A percentile compares a stretch with the other conserved stretches of the same genome.
Conservation (phyloP, 2,329 filamentous ascomycete species). For the Sporothrix pallida region DNA sequence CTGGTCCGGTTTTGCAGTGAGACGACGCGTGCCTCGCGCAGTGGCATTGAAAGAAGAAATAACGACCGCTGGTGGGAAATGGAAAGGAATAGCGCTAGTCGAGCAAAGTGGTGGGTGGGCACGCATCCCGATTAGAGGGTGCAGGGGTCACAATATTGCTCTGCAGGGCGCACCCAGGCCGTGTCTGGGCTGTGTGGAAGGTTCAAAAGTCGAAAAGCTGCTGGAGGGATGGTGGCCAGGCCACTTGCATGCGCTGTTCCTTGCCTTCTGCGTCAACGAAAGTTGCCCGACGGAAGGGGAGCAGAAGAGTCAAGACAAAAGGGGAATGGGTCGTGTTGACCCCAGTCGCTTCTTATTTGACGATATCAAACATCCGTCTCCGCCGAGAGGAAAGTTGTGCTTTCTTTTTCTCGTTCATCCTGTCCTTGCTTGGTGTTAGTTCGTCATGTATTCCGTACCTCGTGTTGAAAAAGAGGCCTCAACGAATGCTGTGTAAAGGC, state of each 20-base stretch:
- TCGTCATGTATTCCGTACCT: not conserved
- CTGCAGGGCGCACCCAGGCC: conserved; percentile 6
- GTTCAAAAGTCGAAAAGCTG: not conserved
- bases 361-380: conserved; percentile 3
- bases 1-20: not conserved
- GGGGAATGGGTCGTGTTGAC: not conserved
- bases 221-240: not conserved
- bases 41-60: conserved; percentile 18
- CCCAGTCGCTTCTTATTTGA: not conserved
- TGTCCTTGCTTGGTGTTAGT: conserved; percentile 4
- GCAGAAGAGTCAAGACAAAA: not conserved
- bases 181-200: not conserved
- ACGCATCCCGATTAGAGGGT: conserved; percentile 28
- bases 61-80: not conserved
- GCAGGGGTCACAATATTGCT: conserved; percentile 20
- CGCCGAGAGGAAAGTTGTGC: not conserved
- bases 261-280: not conserved
- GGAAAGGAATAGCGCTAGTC: conserved; percentile 22
- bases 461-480: not conserved
- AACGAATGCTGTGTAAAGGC: not conserved
- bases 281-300: conserved; percentile 17
- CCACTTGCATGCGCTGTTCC: not conserved
- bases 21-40: not conserved
- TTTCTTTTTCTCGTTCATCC: conserved; percentile 16
- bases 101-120: conserved; percentile 27